Evolutionary conservation across 805 yeast genomes (phyloP).

Genomic region (Zygosaccharomyces pseudorouxii): DNA sequence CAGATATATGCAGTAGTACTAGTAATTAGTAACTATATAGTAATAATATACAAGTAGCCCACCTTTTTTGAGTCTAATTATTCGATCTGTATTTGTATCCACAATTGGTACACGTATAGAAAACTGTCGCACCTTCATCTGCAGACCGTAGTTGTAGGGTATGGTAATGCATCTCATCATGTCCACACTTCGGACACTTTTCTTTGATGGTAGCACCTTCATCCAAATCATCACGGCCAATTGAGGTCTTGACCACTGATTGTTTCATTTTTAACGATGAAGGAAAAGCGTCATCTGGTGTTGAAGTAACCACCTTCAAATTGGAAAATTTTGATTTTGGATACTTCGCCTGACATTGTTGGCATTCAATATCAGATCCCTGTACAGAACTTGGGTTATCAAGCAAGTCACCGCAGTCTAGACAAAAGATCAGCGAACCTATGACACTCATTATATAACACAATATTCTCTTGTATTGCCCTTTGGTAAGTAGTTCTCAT

Average conservation of each 20-base stretch:
- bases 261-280: conserved; percentile 73
- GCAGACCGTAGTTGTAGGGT: conserved; percentile 95
- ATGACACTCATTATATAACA: conserved; percentile 74
- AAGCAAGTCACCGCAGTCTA: conserved; percentile 85
- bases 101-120: conserved; percentile 92
- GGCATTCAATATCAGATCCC: conserved; percentile 51
- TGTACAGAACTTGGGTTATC: conserved; percentile 51
- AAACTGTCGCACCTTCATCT: conserved; percentile 99
- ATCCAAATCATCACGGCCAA: conserved; percentile 71
- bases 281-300: conserved; percentile 93
- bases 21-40: not conserved
- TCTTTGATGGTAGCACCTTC: conserved; percentile 97
- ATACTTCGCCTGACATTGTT: conserved; percentile 41
- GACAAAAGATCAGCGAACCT: conserved; percentile 91
- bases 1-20: not conserved
- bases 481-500: not conserved
- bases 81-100: conserved; percentile 92
- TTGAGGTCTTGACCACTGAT: conserved; percentile 83
- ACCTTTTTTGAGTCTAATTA: conserved; percentile 43
- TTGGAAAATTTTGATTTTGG: conserved; percentile 53
- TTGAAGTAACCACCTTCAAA: conserved; percentile 79
- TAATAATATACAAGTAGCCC: not conserved
- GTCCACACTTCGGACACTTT: conserved; percentile 97
- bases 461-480: not conserved
- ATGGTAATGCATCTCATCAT: conserved; percentile 97